Base-by-base conservation (phyloP, 371 early-diverging fungal species). In the Gilbertella persicaria region DNA sequence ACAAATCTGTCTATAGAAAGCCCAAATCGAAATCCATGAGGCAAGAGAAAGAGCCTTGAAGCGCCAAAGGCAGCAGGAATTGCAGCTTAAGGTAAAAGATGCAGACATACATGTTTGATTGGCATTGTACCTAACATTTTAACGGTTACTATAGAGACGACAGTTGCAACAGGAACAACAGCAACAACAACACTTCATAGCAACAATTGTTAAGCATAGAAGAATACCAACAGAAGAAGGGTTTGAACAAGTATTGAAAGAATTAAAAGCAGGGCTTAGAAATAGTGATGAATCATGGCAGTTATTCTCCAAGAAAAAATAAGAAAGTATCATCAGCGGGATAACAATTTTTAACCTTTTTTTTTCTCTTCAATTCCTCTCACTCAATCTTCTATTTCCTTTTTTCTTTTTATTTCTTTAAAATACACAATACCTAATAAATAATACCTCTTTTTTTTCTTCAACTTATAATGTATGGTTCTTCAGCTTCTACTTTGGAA, bases 401-500 rank as follows among this genome's bases (percentile, higher is more conserved):
- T 29, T 35, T 44, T 37, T 43, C 20, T 17, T 25, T 14, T 40
- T 41, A 51, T 13, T 30, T 33, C 33, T 9, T 19, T 21, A 38
- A 39, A 49, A 25, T 13, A 25, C 20, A 12, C 4, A 29, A 45
- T 37, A 44, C 35, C 37, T 25, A 14, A 19, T 35, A 44, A n/a
- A 19, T 43, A 30, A 24, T 14, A 26, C 44, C 28, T 28, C 17
- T n/a, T 12, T 38, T 28, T n/a, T 8, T 17, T 50, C 14, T 38
- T 37, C 13, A n/a, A 35, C 8, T 48, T 44, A 20, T 21, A 25
- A 60, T 59, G 58, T 58, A 62, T 48, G 46, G 49, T 46, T 60
- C 71, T 33, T 69, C 70, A 45, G 60, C 69, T 49, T 78, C 83
- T 45, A 67, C 80, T 44, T 64, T 87, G 51, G 88, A 87, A 63